Conservation (phyloP, 441 rosid genomes). For the Breynia disticha region DNA sequence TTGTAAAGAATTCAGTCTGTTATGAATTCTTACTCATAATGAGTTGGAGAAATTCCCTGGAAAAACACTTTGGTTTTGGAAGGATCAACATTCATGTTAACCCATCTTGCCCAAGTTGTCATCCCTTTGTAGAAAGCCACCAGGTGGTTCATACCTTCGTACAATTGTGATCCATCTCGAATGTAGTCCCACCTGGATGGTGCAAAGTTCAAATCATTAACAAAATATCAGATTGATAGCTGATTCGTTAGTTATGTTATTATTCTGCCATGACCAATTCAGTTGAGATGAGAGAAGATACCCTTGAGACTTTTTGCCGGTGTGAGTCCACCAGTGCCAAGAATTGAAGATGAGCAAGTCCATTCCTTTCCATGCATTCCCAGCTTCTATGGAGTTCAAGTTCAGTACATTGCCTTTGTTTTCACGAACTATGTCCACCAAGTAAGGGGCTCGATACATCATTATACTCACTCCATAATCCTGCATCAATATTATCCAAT, state of each 20-base stretch:
- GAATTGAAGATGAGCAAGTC: constrained; percentile 80
- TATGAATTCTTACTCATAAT: constrained; percentile 46
- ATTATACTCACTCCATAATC: constrained; percentile 55
- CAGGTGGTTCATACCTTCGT: constrained; percentile 66
- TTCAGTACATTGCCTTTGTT: constrained; percentile 55
- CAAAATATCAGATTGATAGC: background rate
- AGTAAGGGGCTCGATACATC: constrained; percentile 55
- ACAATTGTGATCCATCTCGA: constrained; percentile 30
- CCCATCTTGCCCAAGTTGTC: constrained; percentile 78
- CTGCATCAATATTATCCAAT: constrained; percentile 20
- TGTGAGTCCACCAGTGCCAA: constrained; percentile 97
- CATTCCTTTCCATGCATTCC: constrained; percentile 57
- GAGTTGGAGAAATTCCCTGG: constrained; percentile 93
- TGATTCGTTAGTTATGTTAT: no score
- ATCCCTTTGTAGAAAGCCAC: constrained; percentile 63
- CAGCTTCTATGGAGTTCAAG: constrained; percentile 60
- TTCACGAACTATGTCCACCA: constrained; percentile 60
- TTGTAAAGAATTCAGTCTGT: background rate
- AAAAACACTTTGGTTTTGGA: constrained; percentile 59
- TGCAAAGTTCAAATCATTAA: constrained; percentile 1
- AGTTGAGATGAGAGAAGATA: constrained; percentile 13
- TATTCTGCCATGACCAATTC: no score
- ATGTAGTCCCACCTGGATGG: constrained; percentile 72
- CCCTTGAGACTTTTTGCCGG: constrained; percentile 83
- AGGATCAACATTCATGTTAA: constrained; percentile 56